A percentile compares a stretch with the other conserved stretches of the same genome.
These are phyloP conservation scores for Coniferiporia weirii DNA, from an alignment of 1,284 basidiomycete species.

Conservation along the genomic window DNA sequence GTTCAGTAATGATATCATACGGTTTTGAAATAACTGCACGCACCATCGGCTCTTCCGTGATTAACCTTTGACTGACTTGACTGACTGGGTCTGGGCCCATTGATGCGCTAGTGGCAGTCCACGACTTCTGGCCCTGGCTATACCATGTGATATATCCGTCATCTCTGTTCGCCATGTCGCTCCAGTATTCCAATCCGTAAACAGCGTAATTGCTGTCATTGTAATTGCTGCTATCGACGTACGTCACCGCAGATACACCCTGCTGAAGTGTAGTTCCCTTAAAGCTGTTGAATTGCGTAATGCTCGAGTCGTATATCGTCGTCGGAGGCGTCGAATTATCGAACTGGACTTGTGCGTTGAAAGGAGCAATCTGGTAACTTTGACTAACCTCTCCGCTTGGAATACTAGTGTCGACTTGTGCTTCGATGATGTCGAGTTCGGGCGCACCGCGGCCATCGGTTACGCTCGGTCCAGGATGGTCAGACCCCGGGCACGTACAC, in stretches of 20 bases:
- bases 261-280: conserved; percentile 78
- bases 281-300: conserved; percentile 64
- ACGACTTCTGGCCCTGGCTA: conserved; percentile 52
- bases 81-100: conserved; percentile 53
- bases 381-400: conserved; percentile 66
- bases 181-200: conserved; percentile 76
- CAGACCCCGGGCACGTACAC: conserved; percentile 52
- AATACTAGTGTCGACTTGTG: conserved; percentile 37
- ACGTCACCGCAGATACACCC: conserved; percentile 63
- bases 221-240: conserved; percentile 52
- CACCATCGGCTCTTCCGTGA: conserved; percentile 79
- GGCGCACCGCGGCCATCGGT: conserved; percentile 50
- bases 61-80: conserved; percentile 54
- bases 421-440: conserved; percentile 67
- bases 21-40: conserved; percentile 22
- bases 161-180: conserved; percentile 52
- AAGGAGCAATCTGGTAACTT: conserved; percentile 77
- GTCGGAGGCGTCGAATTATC: conserved; percentile 48
- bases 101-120: conserved; percentile 58
- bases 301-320: conserved; percentile 46
- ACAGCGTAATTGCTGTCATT: conserved; percentile 44
- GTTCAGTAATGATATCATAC: background rate
- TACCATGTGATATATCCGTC: conserved; percentile 76
- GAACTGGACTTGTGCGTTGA: conserved; percentile 64
- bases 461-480: conserved; percentile 59